Base-by-base conservation (phyloP, 257 asterid genomes). In the Lantana camara region DNA sequence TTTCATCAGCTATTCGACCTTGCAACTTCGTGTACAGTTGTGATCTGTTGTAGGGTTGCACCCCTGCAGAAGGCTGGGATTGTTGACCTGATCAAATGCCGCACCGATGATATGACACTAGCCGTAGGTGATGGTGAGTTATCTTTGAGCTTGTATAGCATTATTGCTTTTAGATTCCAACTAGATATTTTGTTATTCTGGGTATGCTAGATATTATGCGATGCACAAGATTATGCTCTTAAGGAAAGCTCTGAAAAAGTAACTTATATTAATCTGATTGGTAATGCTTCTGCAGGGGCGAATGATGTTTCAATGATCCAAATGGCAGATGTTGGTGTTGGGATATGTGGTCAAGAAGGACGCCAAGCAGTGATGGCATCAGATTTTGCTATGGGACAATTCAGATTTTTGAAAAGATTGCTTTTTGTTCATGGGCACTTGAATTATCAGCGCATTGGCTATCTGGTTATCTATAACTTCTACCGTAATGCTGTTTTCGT, bases 301-400 rank as follows among this genome's bases (percentile, higher is more conserved):
- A 94, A 94, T 73, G 99, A 94, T 61, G 97, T 94, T 77, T 94
- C 99, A 63, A 94, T 94, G 99, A 94, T 94, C 74, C 99, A 94
- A 90, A 94, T 94, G 97, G 97, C 99, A 51, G 99, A 94, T 82
- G 96, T 94, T 82, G 99, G 99, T 73, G 96, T 94, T 72, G 99
- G 99, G 67, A 84, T 94, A 70, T 88, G 96, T 80, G 99, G 99
- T 71, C 96, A 86, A 76, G 99, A 94, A 83, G 99, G 99, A 79
- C 96, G 97, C 63, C 99, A 94, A 83, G 99, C 97, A 44, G 99
- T 94, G 77, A 94, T 94, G 99, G 99, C 99, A 22, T 84, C 99
- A 22, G 99, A 94, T 80, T 94, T 90, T 83, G 96, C 99, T 23
- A 90, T 94, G 97, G 99, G 99, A 57, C 97, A 94, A 73, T 90